A percentile compares a stretch with the other conserved stretches of the same genome.
Evolutionary conservation across 768 basidiomycete species (phyloP).

Genomic region (Tylopilus subfusipes): DNA sequence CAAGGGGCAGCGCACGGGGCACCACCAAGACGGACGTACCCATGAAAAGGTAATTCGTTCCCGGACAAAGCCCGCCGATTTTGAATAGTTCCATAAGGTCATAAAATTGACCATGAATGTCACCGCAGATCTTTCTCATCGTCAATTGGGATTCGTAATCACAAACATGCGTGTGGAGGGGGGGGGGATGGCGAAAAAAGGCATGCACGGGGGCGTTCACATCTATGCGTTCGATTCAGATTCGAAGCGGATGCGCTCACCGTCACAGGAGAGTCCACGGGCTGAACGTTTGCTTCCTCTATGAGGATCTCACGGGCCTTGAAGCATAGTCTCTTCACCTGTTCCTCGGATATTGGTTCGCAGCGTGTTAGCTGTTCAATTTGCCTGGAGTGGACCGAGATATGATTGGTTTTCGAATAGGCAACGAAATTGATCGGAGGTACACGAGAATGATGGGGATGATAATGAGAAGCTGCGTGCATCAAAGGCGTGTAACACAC

Average conservation of each 20-base stretch:
- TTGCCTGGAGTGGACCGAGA: slow-evolving; percentile 54
- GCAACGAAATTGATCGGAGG: slow-evolving; percentile 25
- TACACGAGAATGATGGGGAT: slow-evolving; percentile 20
- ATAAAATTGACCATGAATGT: slow-evolving; percentile 97
- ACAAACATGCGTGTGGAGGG: slow-evolving; percentile 2
- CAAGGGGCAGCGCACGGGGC: slow-evolving; percentile 4
- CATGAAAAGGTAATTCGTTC: slow-evolving; percentile 97
- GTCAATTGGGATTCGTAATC: slow-evolving; percentile 6
- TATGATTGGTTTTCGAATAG: slow-evolving; percentile 11
- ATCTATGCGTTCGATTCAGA: neutral
- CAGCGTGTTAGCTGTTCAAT: slow-evolving; percentile 92
- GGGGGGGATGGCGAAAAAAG: neutral
- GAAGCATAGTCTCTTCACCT: slow-evolving; percentile 92
- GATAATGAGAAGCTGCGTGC: slow-evolving; percentile 23
- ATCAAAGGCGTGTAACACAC: slow-evolving; percentile 39
- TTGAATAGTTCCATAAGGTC: slow-evolving; percentile 95
- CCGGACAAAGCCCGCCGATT: slow-evolving; percentile 87
- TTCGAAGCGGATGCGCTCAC: slow-evolving; percentile 43
- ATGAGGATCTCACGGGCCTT: slow-evolving; percentile 96
- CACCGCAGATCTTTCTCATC: slow-evolving; percentile 77
- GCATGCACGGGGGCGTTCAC: neutral
- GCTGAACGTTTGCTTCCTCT: slow-evolving; percentile 97
- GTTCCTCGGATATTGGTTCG: slow-evolving; percentile 92
- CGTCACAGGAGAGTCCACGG: slow-evolving; percentile 93
- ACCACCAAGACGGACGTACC: slow-evolving; percentile 43